A percentile compares a stretch with the other conserved stretches of the same genome.
Conservation (phyloP, 2,329 filamentous ascomycete genomes). For the Rachicladosporium sp. region DNA sequence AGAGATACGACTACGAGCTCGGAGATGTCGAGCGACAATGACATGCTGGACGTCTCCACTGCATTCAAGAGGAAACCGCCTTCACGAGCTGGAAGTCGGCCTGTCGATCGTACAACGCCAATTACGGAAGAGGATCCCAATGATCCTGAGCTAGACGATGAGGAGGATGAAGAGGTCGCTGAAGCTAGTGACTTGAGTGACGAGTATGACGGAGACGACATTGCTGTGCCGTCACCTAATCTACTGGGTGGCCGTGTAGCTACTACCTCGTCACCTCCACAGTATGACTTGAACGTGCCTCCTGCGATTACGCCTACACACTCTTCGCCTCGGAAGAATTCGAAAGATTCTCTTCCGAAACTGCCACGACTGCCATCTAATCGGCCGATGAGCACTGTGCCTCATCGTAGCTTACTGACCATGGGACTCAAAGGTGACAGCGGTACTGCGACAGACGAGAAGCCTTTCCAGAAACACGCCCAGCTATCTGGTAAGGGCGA, state of each 20-base stretch:
- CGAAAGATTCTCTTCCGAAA: conserved; percentile 43
- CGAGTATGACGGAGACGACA: conserved; percentile 48
- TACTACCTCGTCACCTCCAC: conserved; percentile 36
- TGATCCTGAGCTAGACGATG: conserved; percentile 25
- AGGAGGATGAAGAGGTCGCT: conserved; percentile 24
- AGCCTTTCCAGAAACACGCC: conserved; percentile 67
- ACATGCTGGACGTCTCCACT: conserved; percentile 48
- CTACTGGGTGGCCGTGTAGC: conserved; percentile 52
- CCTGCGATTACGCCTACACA: conserved; percentile 29
- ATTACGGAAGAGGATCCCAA: conserved; percentile 37
- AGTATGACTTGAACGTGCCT: conserved; percentile 24
- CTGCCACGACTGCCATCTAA: conserved; percentile 59
- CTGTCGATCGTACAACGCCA: conserved; percentile 19
- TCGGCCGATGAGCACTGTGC: conserved; percentile 56
- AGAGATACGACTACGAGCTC: conserved; percentile 71
- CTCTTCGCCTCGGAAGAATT: conserved; percentile 52
- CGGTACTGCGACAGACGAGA: conserved; percentile 31
- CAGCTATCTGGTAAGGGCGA: conserved; percentile 67
- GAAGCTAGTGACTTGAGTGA: conserved; percentile 34
- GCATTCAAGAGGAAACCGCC: conserved; percentile 49
- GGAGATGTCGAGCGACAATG: conserved; percentile 73
- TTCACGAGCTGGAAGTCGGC: conserved; percentile 24
- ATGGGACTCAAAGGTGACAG: conserved; percentile 45
- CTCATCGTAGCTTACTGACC: conserved; percentile 59
- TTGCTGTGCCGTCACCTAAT: conserved; percentile 49